phyloP scores from a whole-genome alignment of 129 eudicot genomes.

The Artemisia argyi region DNA sequence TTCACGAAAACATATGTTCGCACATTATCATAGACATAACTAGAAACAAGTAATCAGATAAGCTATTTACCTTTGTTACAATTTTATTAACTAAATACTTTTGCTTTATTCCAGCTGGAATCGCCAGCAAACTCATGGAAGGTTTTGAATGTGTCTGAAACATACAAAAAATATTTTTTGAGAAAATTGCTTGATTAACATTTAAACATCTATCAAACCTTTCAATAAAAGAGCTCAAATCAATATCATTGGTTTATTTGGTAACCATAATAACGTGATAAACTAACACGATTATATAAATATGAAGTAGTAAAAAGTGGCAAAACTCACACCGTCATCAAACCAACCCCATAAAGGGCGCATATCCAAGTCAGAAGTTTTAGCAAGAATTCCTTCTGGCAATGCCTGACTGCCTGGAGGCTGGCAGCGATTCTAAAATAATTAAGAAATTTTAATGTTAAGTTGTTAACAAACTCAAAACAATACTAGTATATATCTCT shows the following conservation, averaged over 20 bases:
- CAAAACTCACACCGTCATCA: constrained; percentile 24
- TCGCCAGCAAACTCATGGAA: constrained; percentile 62
- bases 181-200: neutral
- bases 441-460: constrained; percentile 6
- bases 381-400: constrained; percentile 72
- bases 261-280: neutral
- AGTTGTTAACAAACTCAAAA: constrained; percentile 11
- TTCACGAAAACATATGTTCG: neutral
- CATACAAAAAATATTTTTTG: neutral
- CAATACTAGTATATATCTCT: neutral
- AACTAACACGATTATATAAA: no score
- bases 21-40: neutral
- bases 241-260: neutral
- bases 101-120: constrained; percentile 92
- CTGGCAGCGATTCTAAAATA: constrained; percentile 65
- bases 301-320: neutral
- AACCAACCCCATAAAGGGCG: constrained; percentile 66
- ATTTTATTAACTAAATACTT: constrained; percentile 57
- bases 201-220: neutral
- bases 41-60: constrained; percentile 4
- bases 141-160: constrained; percentile 40
- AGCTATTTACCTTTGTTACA: constrained; percentile 57
- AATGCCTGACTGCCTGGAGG: constrained; percentile 65
- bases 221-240: neutral
- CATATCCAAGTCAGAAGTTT: constrained; percentile 77